Conservation (phyloP, 331 rosid genomes). For the Malus hybrid region DNA sequence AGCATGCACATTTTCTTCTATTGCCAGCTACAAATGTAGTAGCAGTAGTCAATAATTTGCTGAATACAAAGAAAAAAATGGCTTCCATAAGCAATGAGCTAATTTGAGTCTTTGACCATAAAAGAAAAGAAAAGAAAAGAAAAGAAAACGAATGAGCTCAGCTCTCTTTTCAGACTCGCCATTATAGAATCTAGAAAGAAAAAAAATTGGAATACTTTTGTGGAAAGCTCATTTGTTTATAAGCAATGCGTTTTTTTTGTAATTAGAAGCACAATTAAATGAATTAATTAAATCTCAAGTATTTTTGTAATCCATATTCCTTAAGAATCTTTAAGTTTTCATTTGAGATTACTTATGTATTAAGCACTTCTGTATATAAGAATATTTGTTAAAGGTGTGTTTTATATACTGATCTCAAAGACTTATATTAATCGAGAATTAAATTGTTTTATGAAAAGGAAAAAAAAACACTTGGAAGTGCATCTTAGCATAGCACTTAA, state of each 20-base stretch:
- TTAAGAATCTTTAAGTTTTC: too few relatives aligned
- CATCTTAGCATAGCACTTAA: neutral
- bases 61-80: neutral
- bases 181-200: neutral
- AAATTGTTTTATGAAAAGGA: neutral
- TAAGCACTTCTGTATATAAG: too few relatives aligned
- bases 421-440: too few relatives aligned
- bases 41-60: neutral
- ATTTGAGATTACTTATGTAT: too few relatives aligned
- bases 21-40: neutral
- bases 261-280: too few relatives aligned
- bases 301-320: too few relatives aligned
- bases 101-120: neutral
- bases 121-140: neutral
- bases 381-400: too few relatives aligned
- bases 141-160: neutral
- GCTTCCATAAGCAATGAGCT: neutral
- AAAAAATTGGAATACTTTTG: too few relatives aligned
- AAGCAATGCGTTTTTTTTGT: too few relatives aligned
- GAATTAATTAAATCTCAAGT: too few relatives aligned
- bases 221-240: too few relatives aligned
- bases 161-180: neutral
- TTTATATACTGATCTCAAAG: too few relatives aligned
- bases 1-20: neutral
- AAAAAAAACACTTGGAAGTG: neutral